Conservation (phyloP, 352 stramenopile species). For the Thraustochytrium striatum region DNA sequence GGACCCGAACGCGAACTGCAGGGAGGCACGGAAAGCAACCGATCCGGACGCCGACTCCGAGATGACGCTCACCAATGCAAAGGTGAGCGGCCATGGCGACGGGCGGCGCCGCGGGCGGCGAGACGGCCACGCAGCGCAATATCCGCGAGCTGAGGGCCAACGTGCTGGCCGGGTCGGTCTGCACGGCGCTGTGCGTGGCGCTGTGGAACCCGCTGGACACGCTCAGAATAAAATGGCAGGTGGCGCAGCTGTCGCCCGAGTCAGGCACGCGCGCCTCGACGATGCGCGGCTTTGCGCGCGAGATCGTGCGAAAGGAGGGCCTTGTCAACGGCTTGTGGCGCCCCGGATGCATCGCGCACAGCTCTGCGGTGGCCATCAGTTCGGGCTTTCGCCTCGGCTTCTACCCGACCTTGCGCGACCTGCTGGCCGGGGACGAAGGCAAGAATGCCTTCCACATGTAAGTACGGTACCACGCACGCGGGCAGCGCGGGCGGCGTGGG, state of each 20-base stretch:
- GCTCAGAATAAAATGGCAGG: constrained; percentile 36
- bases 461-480: no score
- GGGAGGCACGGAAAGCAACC: no score
- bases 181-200: constrained; percentile 42
- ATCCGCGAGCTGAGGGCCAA: constrained; percentile 31
- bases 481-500: no score
- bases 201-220: constrained; percentile 51
- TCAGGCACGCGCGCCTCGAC: background rate
- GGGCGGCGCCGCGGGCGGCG: no score
- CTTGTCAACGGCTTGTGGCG: constrained; percentile 45
- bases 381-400: constrained; percentile 44
- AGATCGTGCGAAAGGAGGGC: constrained; percentile 39
- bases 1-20: no score
- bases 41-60: no score
- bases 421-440: constrained; percentile 13
- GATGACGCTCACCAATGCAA: no score
- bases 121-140: no score
- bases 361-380: constrained; percentile 18
- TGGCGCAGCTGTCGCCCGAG: background rate
- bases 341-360: constrained; percentile 45
- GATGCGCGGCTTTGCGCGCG: background rate
- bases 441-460: constrained; percentile 50
- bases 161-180: constrained; percentile 30
- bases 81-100: no score
- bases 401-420: constrained; percentile 50